Base-by-base conservation (phyloP, 352 stramenopile species). In the Phytophthora pinifolia region DNA sequence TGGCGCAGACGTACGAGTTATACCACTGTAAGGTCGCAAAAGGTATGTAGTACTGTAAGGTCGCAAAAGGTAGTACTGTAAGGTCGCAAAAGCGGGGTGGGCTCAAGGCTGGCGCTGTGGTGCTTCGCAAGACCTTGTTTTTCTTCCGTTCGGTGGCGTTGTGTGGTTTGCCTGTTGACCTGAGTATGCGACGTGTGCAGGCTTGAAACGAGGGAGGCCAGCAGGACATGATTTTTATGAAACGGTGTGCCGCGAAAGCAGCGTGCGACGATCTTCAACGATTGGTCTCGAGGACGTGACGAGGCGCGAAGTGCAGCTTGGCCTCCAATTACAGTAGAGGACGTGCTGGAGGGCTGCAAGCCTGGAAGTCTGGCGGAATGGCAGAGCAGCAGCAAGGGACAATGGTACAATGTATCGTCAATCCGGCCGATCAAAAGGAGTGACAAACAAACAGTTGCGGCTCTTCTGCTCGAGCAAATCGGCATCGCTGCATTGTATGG, bases 221-320 rank as follows among this genome's bases (percentile, higher is more conserved):
- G 8, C 9, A 29, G n/a, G 32, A 10, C 46, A 18, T 58, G 49
- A 65, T 54, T 60, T 50, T 54, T 56, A 6, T 44, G 46, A 70
- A 67, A 64, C 54, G 17, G 22, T 27, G 22, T 27, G 22, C 22
- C 22, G 22, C 4, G 22, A 27, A 27, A 27, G 22, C 22, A 27
- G 22, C 22, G 22, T 27, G 43, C 18, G 33, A 42, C 22, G 45
- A 57, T 51, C 50, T 54, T 57, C 36, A 55, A 65, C 29, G 56
- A 66, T 70, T 55, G 41, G 61, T 27, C 9, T 14, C 35, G 55
- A 69, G 53, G 54, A 65, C 46, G 60, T 45, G 47, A 46, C 10
- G 33, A 54, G 14, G 31, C 20, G 25, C 27, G 35, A 39, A 17
- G 2, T 30, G 22, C 6, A 27, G 4, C 22, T 27, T 27, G 22